phyloP scores from a whole-genome alignment of 257 asterid genomes.

The Solanum ossicruentum region DNA sequence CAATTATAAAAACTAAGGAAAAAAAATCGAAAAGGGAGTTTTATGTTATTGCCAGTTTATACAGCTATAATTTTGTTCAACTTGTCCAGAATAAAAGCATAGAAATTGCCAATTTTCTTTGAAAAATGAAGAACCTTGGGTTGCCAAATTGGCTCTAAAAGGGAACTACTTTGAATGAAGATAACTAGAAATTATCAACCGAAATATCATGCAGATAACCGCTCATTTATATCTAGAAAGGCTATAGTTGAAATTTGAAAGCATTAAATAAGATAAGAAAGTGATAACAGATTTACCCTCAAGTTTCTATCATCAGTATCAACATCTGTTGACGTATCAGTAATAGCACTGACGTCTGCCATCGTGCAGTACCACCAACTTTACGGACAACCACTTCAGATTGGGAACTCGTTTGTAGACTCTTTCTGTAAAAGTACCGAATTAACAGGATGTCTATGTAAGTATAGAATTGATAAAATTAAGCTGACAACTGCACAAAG shows the following conservation, averaged over 20 bases:
- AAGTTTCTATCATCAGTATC: constrained; percentile 74
- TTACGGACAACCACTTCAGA: background rate
- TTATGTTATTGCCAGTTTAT: background rate
- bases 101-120: background rate
- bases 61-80: background rate
- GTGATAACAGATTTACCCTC: constrained; percentile 13
- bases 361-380: constrained; percentile 27
- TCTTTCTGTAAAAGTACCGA: constrained; percentile 3
- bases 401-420: background rate
- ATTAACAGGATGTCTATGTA: background rate
- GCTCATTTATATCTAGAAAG: background rate
- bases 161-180: background rate
- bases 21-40: background rate
- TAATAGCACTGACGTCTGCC: constrained; percentile 82
- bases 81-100: background rate
- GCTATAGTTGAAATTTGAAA: background rate
- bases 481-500: background rate
- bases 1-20: background rate
- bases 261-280: background rate
- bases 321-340: constrained; percentile 89
- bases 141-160: background rate
- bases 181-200: background rate
- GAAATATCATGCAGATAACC: background rate
- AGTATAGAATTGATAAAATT: background rate
- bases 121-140: background rate